Percentiles rank a stretch among this genome's conserved stretches.
These are phyloP conservation scores for Narthecium ossifragum DNA, from an alignment of 106 monocot species.

Conservation along the genomic window DNA sequence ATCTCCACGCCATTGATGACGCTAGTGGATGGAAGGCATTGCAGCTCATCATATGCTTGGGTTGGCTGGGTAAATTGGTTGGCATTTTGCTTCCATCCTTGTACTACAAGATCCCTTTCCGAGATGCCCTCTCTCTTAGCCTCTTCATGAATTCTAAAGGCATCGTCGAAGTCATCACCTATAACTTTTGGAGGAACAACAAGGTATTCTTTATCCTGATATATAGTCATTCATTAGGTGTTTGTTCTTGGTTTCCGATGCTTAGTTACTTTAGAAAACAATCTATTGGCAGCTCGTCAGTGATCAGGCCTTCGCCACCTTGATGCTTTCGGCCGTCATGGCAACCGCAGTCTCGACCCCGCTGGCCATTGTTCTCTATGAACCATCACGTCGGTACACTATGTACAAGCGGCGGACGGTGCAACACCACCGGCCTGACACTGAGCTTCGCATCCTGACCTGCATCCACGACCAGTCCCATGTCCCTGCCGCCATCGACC, in stretches of 20 bases:
- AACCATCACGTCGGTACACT: conserved; percentile 21
- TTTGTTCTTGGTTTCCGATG: too few relatives aligned
- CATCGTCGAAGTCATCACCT: conserved; percentile 40
- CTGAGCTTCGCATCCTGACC: conserved; percentile 49
- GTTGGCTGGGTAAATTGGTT: conserved; percentile 22
- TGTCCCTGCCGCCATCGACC: conserved; percentile 34
- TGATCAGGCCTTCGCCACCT: conserved; percentile 16
- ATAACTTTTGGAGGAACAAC: conserved; percentile 20
- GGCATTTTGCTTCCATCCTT: conserved; percentile 23
- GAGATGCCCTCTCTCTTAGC: conserved; percentile 34
- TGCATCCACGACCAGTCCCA: conserved; percentile 45
- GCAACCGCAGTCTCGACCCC: conserved; percentile 20
- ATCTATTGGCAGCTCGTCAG: conserved; percentile 20
- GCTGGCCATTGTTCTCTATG: conserved; percentile 29
- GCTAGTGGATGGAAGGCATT: background rate
- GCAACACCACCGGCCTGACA: conserved; percentile 7
- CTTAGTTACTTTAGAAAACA: too few relatives aligned
- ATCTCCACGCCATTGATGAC: background rate
- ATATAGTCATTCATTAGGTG: too few relatives aligned
- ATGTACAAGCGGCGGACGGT: conserved; percentile 31
- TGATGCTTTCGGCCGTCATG: conserved; percentile 14
- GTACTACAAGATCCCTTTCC: conserved; percentile 26
- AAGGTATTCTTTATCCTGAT: conserved; percentile 10
- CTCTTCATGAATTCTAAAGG: conserved; percentile 46
- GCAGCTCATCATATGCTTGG: conserved; percentile 12